Evolutionary conservation across 2,329 filamentous ascomycete species (phyloP).

Genomic region (Penicillium brasilianum): DNA sequence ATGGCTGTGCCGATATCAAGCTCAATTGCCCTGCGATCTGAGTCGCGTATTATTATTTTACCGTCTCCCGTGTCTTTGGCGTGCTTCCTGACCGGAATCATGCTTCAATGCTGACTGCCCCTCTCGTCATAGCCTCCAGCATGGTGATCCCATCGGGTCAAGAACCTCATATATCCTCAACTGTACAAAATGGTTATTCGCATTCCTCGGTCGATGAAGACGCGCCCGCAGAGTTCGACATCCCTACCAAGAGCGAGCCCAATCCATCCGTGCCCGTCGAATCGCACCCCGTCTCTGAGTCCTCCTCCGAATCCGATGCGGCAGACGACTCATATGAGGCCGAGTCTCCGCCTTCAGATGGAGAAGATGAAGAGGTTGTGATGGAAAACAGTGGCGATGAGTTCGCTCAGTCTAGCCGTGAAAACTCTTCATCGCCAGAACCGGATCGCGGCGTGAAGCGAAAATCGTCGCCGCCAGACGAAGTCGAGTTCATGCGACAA

Average conservation of each 20-base stretch:
- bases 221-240: constrained; percentile 42
- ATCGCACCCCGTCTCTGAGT: constrained; percentile 57
- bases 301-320: constrained; percentile 48
- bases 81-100: constrained; percentile 26
- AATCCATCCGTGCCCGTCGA: constrained; percentile 76
- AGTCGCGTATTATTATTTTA: constrained; percentile 44
- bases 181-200: constrained; percentile 43
- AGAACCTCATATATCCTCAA: constrained; percentile 40
- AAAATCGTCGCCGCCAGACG: constrained; percentile 67
- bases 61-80: constrained; percentile 27
- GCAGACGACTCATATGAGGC: constrained; percentile 48
- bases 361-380: constrained; percentile 73
- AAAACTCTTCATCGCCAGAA: constrained; percentile 72
- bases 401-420: constrained; percentile 61
- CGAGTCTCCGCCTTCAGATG: constrained; percentile 43
- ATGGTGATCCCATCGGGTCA: constrained; percentile 52
- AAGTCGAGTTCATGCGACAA: constrained; percentile 83
- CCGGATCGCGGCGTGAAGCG: constrained; percentile 75
- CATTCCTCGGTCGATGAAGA: constrained; percentile 33
- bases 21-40: constrained; percentile 32
- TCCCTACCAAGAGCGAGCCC: constrained; percentile 66
- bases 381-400: constrained; percentile 62
- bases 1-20: constrained; percentile 31
- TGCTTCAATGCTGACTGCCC: constrained; percentile 50
- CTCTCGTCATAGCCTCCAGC: constrained; percentile 47